Base-by-base conservation (phyloP, 2,329 filamentous ascomycete genomes). In the Neocucurbitaria cava region DNA sequence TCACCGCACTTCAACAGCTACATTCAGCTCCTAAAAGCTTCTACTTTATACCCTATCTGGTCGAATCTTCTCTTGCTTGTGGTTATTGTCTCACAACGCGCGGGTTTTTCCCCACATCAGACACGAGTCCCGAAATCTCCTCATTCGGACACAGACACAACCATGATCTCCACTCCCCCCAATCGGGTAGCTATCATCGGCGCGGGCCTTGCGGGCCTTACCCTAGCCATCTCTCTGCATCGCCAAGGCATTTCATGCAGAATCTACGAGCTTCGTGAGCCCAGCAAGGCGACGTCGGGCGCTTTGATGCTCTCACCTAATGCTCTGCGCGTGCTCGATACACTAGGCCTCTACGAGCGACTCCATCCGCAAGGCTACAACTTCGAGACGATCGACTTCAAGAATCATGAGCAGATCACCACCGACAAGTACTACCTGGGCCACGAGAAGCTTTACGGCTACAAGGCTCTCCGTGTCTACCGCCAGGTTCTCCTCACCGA, bases 201-300 rank as follows among this genome's bases (percentile, higher is more conserved):
- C 17, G 78, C 79, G 3, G 80, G 81, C 23, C 75, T 82, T 18
- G 75, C 78, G 21, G 85, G 85, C 35, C 79, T 87, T 6, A 77
- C 79, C 1, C 76, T 88, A 0, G 83, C 84, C 0, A 76, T 88
- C 0, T 77, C 82, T 2, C 75, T 88, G 0, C 79, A 85, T 52
- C 73, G 80, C 26, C 76, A 83, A 51, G 73, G 74, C 36, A 86
- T 88, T 39, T 59, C 75, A 5, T 77, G 73, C 54, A 80, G 73
- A 2, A 71, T 68, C 46, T 66, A 61, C 50, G 65, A 68, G 43
- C 46, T 62, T 2, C 61, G 65, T 17, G 39, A 60, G 10, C 59
- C 61, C 6, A n/a, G n/a, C 20, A 35, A 48, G 23, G 39, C 42
- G 23, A 61, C 53, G n/a, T 53, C 59, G 17, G 85, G 85, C 2